phyloP scores from a whole-genome alignment of 306 rosid species.

The Crotalaria pallida region DNA sequence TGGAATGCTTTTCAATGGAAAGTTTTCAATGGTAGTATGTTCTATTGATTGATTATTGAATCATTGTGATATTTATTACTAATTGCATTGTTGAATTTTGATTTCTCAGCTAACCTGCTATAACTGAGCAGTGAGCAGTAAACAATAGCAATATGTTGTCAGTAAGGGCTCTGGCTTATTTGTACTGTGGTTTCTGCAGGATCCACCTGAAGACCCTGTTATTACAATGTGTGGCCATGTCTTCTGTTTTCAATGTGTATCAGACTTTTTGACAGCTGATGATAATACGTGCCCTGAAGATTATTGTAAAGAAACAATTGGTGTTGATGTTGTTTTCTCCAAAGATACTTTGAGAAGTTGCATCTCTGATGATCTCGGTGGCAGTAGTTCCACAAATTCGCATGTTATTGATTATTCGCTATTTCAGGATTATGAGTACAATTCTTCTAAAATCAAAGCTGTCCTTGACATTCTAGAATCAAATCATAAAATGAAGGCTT shows the following conservation, averaged over 20 bases:
- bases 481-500: slow-evolving; percentile 31
- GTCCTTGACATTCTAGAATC: slow-evolving; percentile 70
- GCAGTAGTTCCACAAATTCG: slow-evolving; percentile 33
- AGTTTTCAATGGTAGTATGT: neutral
- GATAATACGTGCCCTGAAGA: slow-evolving; percentile 73
- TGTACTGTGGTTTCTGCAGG: slow-evolving; percentile 54
- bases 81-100: neutral
- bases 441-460: slow-evolving; percentile 88
- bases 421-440: slow-evolving; percentile 53
- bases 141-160: neutral
- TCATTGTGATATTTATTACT: neutral
- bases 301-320: slow-evolving; percentile 64
- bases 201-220: slow-evolving; percentile 81
- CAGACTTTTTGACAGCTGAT: slow-evolving; percentile 73
- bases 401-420: slow-evolving; percentile 44
- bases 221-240: slow-evolving; percentile 91
- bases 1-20: neutral
- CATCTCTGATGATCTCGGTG: slow-evolving; percentile 54
- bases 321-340: slow-evolving; percentile 68
- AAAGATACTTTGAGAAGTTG: slow-evolving; percentile 72
- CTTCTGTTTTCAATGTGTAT: slow-evolving; percentile 88
- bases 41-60: neutral
- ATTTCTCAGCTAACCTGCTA: neutral
- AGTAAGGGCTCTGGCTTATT: slow-evolving; percentile 25
- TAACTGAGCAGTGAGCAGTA: neutral